Conservation (phyloP, 2,329 filamentous ascomycete genomes). For the Stemphylium lycopersici region DNA sequence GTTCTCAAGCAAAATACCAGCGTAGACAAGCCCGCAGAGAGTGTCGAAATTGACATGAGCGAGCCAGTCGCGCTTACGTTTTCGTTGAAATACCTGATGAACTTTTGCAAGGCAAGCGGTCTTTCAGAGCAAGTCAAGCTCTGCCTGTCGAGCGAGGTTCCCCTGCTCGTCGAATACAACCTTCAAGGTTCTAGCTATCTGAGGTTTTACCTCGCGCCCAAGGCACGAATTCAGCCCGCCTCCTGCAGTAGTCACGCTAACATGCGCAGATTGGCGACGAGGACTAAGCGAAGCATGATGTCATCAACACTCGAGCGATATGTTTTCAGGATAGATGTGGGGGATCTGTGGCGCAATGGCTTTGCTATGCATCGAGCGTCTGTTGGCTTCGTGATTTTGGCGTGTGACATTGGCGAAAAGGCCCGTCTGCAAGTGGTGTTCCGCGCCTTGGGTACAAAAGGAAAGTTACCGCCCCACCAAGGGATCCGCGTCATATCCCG, state of each 20-base stretch:
- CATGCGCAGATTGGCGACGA: constrained; percentile 70
- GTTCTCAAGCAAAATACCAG: constrained; percentile 88
- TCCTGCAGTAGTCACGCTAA: constrained; percentile 42
- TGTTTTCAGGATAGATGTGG: constrained; percentile 35
- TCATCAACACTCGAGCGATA: constrained; percentile 31
- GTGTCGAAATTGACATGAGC: constrained; percentile 86
- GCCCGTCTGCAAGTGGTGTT: constrained; percentile 21
- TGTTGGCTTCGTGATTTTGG: constrained; percentile 24
- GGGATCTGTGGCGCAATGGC: constrained; percentile 32
- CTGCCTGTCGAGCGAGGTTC: constrained; percentile 94
- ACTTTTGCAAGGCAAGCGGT: constrained; percentile 97
- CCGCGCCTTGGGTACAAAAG: constrained; percentile 29
- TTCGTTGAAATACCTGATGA: constrained; percentile 98
- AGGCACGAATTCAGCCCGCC: constrained; percentile 64
- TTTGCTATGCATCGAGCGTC: constrained; percentile 36
- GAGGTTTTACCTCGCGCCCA: constrained; percentile 96
- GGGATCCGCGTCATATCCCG: constrained; percentile 41
- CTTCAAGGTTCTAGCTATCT: constrained; percentile 86
- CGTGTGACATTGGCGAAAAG: constrained; percentile 27
- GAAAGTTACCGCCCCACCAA: constrained; percentile 36
- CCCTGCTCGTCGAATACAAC: constrained; percentile 90
- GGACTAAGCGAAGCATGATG: constrained; percentile 53
- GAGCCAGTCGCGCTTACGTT: constrained; percentile 96
- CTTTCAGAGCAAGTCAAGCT: constrained; percentile 85
- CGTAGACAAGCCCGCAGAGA: constrained; percentile 84